phyloP scores from a whole-genome alignment of 2,329 filamentous ascomycete genomes.

The Monilinia laxa region DNA sequence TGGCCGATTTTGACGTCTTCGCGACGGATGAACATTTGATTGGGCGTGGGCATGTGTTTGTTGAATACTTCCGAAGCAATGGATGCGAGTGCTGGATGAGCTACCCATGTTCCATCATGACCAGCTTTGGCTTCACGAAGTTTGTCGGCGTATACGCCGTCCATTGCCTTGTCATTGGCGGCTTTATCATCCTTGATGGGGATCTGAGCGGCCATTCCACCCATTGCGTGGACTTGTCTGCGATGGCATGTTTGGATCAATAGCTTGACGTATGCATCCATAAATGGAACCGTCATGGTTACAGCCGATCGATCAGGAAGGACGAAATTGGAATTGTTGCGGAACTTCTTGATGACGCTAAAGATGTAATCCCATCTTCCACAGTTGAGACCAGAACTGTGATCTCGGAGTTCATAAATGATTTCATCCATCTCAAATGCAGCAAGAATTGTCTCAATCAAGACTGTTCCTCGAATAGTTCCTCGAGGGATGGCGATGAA shows the following conservation, averaged over 20 bases:
- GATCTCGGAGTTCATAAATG: constrained; percentile 97
- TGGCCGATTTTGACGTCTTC: constrained; percentile 84
- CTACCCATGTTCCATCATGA: constrained; percentile 96
- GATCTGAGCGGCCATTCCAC: constrained; percentile 98
- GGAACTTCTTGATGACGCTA: constrained; percentile 99
- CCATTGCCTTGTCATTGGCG: constrained; percentile 94
- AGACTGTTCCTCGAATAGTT: constrained; percentile 89
- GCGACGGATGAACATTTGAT: constrained; percentile 87
- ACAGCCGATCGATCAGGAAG: constrained; percentile 87
- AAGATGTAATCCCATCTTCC: constrained; percentile 99
- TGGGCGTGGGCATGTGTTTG: constrained; percentile 96
- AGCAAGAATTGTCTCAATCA: constrained; percentile 97
- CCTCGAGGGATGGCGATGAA: constrained; percentile 85
- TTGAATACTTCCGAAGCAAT: constrained; percentile 96
- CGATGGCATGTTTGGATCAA: constrained; percentile 98
- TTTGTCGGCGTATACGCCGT: constrained; percentile 89
- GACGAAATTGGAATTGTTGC: constrained; percentile 88
- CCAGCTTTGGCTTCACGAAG: constrained; percentile 91
- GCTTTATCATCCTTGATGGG: constrained; percentile 93
- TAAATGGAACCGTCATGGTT: constrained; percentile 98
- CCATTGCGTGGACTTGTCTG: constrained; percentile 97
- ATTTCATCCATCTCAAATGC: constrained; percentile 99
- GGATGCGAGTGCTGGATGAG: constrained; percentile 84
- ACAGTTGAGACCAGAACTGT: constrained; percentile 95
- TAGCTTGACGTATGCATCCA: constrained; percentile 95